These are phyloP conservation scores for Coemansia sp. DNA, from an alignment of 192 early-diverging fungal genomes.

Conservation along the genomic window DNA sequence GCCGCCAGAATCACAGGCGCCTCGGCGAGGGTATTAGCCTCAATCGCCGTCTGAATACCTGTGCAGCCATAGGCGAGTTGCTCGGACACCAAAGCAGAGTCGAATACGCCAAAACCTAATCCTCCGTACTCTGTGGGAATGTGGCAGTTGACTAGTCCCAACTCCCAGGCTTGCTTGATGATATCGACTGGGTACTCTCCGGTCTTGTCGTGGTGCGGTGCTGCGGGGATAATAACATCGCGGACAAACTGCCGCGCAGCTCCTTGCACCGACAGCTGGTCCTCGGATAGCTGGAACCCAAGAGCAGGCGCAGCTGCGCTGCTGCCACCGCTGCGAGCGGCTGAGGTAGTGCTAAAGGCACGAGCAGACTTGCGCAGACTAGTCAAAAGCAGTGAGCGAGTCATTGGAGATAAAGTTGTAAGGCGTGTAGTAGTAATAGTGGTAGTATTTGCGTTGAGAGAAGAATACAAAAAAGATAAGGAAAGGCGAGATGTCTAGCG, in stretches of 20 bases:
- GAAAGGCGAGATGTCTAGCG: background rate
- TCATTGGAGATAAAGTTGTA: constrained; percentile 21
- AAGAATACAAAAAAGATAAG: background rate
- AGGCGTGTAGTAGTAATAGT: constrained; percentile 5
- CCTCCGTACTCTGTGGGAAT: constrained; percentile 87
- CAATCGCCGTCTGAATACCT: constrained; percentile 96
- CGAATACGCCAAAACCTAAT: constrained; percentile 85
- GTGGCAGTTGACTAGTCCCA: constrained; percentile 91
- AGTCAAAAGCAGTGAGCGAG: constrained; percentile 29
- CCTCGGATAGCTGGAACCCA: constrained; percentile 77
- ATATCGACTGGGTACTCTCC: constrained; percentile 90
- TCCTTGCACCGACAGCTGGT: constrained; percentile 87
- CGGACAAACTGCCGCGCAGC: constrained; percentile 87
- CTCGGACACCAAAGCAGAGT: constrained; percentile 86
- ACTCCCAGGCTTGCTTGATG: constrained; percentile 90
- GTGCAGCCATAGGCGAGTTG: constrained; percentile 93
- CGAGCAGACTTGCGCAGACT: constrained; percentile 38
- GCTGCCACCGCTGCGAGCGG: constrained; percentile 19
- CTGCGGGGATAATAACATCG: constrained; percentile 89
- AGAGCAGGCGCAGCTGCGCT: constrained; percentile 23
- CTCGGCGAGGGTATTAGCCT: constrained; percentile 94
- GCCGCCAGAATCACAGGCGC: constrained; percentile 89
- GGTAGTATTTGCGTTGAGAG: background rate
- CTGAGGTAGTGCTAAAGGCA: constrained; percentile 39
- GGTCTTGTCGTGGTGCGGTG: constrained; percentile 91